These are phyloP conservation scores for Terfezia claveryi DNA, from an alignment of 495 filamentous ascomycete genomes.

Conservation along the genomic window DNA sequence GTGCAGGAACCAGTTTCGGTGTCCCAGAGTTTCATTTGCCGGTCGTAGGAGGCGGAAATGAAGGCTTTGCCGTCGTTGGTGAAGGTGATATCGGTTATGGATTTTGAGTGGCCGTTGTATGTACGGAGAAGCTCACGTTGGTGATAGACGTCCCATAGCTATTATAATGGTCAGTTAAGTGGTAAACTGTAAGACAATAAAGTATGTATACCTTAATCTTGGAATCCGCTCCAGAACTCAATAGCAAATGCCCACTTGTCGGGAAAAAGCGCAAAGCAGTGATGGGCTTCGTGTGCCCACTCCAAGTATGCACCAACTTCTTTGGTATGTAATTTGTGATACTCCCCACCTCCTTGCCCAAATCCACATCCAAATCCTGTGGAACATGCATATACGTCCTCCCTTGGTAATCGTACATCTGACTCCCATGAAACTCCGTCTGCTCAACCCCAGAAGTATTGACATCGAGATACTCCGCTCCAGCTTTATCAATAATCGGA, in stretches of 20 bases:
- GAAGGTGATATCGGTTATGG: constrained; percentile 78
- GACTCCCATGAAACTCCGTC: constrained; percentile 67
- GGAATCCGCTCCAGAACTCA: constrained; percentile 67
- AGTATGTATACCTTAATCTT: constrained; percentile 40
- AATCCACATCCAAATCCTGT: constrained; percentile 79
- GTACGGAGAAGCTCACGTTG: constrained; percentile 61
- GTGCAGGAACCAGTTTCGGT: constrained; percentile 81
- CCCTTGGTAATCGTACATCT: constrained; percentile 74
- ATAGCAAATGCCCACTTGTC: constrained; percentile 58
- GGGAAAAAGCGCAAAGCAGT: constrained; percentile 79
- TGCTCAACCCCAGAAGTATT: constrained; percentile 43
- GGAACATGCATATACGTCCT: constrained; percentile 89
- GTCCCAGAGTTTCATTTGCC: constrained; percentile 93
- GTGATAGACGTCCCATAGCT: constrained; percentile 77
- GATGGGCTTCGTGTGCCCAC: constrained; percentile 58
- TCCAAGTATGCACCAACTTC: constrained; percentile 76
- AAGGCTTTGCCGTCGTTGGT: constrained; percentile 61
- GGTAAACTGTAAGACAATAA: no score
- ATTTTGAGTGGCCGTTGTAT: constrained; percentile 75
- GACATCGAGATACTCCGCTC: constrained; percentile 18
- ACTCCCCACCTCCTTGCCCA: constrained; percentile 56
- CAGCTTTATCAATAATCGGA: constrained; percentile 19
- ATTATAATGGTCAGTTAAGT: no score
- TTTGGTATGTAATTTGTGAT: constrained; percentile 81
- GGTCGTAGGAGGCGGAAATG: constrained; percentile 79